Evolutionary conservation across 192 early-diverging fungal genomes (phyloP).

Genomic region (Rhizoclosmatium sp.): DNA sequence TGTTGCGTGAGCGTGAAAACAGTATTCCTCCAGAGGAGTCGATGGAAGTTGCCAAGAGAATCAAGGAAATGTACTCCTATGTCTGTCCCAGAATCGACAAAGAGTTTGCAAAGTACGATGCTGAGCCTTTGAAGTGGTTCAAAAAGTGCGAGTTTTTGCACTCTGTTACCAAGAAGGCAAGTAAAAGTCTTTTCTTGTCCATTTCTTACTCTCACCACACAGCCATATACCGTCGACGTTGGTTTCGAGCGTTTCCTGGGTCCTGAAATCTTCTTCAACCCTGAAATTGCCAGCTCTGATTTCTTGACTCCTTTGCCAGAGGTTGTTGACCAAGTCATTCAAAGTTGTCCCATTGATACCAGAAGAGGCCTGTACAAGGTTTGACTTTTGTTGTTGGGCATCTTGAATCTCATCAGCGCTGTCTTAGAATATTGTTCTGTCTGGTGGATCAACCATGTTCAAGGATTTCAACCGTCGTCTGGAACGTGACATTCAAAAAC

Average conservation of each 20-base stretch:
- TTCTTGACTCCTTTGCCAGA: conserved; percentile 96
- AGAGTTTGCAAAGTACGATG: conserved; percentile 94
- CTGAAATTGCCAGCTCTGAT: conserved; percentile 95
- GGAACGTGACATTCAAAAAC: conserved; percentile 92
- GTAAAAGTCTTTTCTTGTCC: background rate
- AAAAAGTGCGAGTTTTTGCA: conserved; percentile 86
- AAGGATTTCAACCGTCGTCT: conserved; percentile 95
- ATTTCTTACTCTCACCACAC: background rate
- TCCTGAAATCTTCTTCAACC: conserved; percentile 99
- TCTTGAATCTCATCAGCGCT: conserved; percentile 14
- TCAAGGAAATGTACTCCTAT: conserved; percentile 98
- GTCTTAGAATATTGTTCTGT: conserved; percentile 93
- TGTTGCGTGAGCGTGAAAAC: conserved; percentile 95
- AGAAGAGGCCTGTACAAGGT: conserved; percentile 96
- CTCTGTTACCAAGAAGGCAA: conserved; percentile 83
- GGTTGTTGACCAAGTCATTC: conserved; percentile 95
- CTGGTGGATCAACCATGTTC: conserved; percentile 99
- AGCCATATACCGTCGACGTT: conserved; percentile 94
- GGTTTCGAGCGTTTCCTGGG: conserved; percentile 98
- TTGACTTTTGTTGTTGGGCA: background rate
- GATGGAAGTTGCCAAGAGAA: conserved; percentile 89
- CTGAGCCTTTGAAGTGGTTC: conserved; percentile 89
- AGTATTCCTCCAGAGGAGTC: conserved; percentile 97
- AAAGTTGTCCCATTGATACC: conserved; percentile 96
- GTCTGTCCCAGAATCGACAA: conserved; percentile 97